Evolutionary conservation across 2,329 filamentous ascomycete species (phyloP).

Genomic region (Leptographium radiaticola): DNA sequence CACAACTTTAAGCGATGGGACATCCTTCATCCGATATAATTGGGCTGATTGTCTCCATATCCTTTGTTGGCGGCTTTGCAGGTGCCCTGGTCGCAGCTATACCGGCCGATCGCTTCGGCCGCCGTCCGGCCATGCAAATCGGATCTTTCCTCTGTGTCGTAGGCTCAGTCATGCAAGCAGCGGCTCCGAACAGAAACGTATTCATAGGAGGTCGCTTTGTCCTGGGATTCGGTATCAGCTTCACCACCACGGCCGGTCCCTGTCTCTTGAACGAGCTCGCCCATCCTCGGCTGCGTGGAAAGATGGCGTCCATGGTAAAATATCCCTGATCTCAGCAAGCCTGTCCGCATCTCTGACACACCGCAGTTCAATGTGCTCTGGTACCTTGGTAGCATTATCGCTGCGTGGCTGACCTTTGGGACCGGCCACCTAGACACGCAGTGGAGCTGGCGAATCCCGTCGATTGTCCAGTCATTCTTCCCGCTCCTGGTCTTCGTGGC

Average conservation of each 20-base stretch:
- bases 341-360: no score
- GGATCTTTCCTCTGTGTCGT: background rate
- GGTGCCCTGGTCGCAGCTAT: background rate
- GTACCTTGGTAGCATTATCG: slow-evolving; percentile 18
- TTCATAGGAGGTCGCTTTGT: background rate
- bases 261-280: background rate
- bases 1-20: background rate
- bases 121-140: background rate
- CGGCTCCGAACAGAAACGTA: background rate
- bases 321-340: no score
- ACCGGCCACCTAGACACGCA: slow-evolving; percentile 8
- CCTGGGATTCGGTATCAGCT: background rate
- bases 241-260: background rate
- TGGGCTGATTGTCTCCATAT: background rate
- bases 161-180: background rate
- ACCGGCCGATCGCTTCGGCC: background rate
- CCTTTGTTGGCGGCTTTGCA: background rate
- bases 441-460: slow-evolving; percentile 13
- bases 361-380: background rate
- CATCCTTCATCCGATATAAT: background rate
- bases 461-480: slow-evolving; percentile 5
- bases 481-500: background rate
- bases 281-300: background rate
- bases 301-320: background rate
- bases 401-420: slow-evolving; percentile 12